Evolutionary conservation across 768 basidiomycete species (phyloP).

Genomic region (Tricholoma hemisulphureum): DNA sequence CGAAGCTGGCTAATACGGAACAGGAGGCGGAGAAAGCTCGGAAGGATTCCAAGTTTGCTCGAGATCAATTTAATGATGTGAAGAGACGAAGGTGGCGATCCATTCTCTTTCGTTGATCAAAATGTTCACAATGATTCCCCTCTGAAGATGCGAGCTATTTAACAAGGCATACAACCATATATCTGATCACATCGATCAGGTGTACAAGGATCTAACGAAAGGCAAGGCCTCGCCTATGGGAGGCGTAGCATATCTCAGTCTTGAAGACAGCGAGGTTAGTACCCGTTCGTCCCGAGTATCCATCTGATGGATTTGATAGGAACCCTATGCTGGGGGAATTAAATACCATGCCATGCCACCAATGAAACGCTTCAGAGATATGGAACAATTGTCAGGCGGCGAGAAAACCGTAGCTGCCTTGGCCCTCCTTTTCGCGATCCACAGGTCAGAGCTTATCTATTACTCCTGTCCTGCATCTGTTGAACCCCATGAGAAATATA

Average conservation of each 20-base stretch:
- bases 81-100: slow-evolving; percentile 63
- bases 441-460: slow-evolving; percentile 55
- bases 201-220: slow-evolving; percentile 98
- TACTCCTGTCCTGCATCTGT: background rate
- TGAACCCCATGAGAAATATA: slow-evolving; percentile 26
- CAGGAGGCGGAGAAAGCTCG: slow-evolving; percentile 90
- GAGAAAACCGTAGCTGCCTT: slow-evolving; percentile 98
- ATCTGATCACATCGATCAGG: slow-evolving; percentile 88
- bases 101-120: background rate
- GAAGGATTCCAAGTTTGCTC: slow-evolving; percentile 84
- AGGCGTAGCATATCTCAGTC: slow-evolving; percentile 92
- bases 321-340: slow-evolving; percentile 81
- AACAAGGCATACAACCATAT: slow-evolving; percentile 97
- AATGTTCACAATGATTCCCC: background rate
- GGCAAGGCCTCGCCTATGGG: slow-evolving; percentile 92
- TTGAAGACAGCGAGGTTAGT: slow-evolving; percentile 90
- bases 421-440: slow-evolving; percentile 95
- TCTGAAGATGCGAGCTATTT: slow-evolving; percentile 70
- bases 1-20: slow-evolving; percentile 84
- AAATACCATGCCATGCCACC: slow-evolving; percentile 99
- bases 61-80: slow-evolving; percentile 87
- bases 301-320: slow-evolving; percentile 9
- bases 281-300: background rate
- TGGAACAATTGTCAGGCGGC: slow-evolving; percentile 97
- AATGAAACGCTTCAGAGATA: slow-evolving; percentile 98